A percentile compares a stretch with the other conserved stretches of the same genome.
Conservation (phyloP, 805 yeast species). For the Candida maris region DNA sequence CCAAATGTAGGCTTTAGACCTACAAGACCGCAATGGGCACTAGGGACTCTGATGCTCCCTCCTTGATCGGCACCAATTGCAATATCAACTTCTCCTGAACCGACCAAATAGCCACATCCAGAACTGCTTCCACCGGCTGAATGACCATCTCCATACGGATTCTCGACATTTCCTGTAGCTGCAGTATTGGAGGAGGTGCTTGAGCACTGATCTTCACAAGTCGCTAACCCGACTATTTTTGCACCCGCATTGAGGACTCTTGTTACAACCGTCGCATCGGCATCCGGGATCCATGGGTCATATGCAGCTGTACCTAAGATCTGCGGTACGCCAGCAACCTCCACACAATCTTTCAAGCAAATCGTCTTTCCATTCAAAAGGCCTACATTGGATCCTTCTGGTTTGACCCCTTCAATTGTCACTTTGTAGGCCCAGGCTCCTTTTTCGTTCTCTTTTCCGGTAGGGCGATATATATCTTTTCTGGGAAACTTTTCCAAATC, state of each 20-base stretch:
- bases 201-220: conserved; percentile 35
- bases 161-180: conserved; percentile 40
- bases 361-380: conserved; percentile 28
- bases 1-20: conserved; percentile 53
- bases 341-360: conserved; percentile 35
- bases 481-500: conserved; percentile 34
- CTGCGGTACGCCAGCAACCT: conserved; percentile 35
- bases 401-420: conserved; percentile 26
- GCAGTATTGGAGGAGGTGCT: conserved; percentile 30
- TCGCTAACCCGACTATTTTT: conserved; percentile 31
- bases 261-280: conserved; percentile 36
- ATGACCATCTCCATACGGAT: conserved; percentile 38
- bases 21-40: conserved; percentile 29
- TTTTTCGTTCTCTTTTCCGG: conserved; percentile 21
- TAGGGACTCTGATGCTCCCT: conserved; percentile 48
- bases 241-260: conserved; percentile 36
- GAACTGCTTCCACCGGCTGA: conserved; percentile 48
- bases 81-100: conserved; percentile 42
- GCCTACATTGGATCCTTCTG: conserved; percentile 30
- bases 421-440: conserved; percentile 33
- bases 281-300: conserved; percentile 31
- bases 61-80: conserved; percentile 37
- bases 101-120: conserved; percentile 43
- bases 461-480: conserved; percentile 24
- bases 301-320: conserved; percentile 35